Conservation (phyloP, 495 filamentous ascomycete genomes). For the Daldinia childiae region DNA sequence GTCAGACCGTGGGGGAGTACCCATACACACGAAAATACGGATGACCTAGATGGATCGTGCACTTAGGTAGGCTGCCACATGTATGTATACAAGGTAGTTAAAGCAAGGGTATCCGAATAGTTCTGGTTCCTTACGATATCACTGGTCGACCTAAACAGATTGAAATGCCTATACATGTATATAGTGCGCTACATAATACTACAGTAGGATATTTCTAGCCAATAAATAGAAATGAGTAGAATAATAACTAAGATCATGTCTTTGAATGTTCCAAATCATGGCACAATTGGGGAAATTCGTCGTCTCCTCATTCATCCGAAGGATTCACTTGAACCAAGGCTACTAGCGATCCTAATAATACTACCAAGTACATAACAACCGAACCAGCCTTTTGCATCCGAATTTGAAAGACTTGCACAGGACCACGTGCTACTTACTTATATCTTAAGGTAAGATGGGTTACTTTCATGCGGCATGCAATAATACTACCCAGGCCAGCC, state of each 20-base stretch:
- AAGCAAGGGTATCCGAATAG: background rate
- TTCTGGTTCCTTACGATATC: background rate
- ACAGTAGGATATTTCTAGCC: background rate
- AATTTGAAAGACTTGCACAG: background rate
- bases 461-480: background rate
- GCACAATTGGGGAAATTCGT: background rate
- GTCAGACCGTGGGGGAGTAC: conserved; percentile 32
- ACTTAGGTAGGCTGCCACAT: background rate
- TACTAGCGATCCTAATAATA: background rate
- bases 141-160: background rate
- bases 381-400: background rate
- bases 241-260: background rate
- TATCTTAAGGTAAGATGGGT: background rate
- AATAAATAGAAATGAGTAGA: background rate
- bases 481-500: background rate
- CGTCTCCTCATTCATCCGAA: background rate
- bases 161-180: background rate
- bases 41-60: background rate
- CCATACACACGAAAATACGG: background rate
- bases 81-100: background rate
- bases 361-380: background rate
- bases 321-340: background rate
- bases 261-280: background rate
- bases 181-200: background rate
- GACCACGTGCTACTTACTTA: background rate